phyloP scores from a whole-genome alignment of 805 yeast genomes.

The Pichia cabralensis region DNA sequence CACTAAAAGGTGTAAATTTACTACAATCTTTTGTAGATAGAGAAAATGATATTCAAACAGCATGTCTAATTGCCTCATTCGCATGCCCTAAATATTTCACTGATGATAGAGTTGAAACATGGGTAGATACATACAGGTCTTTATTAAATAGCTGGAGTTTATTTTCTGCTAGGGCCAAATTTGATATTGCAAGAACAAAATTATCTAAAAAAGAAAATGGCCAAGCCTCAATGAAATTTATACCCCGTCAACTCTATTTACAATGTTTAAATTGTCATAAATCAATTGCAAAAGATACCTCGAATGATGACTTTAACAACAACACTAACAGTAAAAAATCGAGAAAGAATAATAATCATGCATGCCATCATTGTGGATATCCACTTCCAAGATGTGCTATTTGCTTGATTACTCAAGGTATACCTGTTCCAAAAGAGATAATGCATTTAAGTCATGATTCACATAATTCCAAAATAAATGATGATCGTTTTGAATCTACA shows the following conservation, averaged over 20 bases:
- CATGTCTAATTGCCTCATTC: constrained; percentile 67
- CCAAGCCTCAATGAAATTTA: constrained; percentile 33
- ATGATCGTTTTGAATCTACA: too few relatives aligned
- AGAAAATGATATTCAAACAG: constrained; percentile 87
- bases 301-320: not conserved
- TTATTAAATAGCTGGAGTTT: constrained; percentile 73
- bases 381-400: constrained; percentile 87
- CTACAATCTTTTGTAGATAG: constrained; percentile 81
- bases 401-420: constrained; percentile 73
- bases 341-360: constrained; percentile 12
- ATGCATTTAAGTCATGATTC: constrained; percentile 20
- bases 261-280: constrained; percentile 81
- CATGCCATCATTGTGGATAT: constrained; percentile 80
- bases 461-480: too few relatives aligned
- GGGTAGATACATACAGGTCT: constrained; percentile 65
- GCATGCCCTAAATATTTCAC: constrained; percentile 78
- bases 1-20: constrained; percentile 72
- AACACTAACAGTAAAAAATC: not conserved
- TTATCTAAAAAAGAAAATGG: constrained; percentile 48
- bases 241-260: constrained; percentile 67
- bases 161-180: constrained; percentile 70
- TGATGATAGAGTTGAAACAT: constrained; percentile 62
- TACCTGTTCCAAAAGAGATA: constrained; percentile 39
- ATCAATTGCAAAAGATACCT: constrained; percentile 37
- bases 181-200: constrained; percentile 70